A percentile compares a stretch with the other conserved stretches of the same genome.
phyloP scores from a whole-genome alignment of 768 basidiomycete genomes.

The Boletus reticulatus region DNA sequence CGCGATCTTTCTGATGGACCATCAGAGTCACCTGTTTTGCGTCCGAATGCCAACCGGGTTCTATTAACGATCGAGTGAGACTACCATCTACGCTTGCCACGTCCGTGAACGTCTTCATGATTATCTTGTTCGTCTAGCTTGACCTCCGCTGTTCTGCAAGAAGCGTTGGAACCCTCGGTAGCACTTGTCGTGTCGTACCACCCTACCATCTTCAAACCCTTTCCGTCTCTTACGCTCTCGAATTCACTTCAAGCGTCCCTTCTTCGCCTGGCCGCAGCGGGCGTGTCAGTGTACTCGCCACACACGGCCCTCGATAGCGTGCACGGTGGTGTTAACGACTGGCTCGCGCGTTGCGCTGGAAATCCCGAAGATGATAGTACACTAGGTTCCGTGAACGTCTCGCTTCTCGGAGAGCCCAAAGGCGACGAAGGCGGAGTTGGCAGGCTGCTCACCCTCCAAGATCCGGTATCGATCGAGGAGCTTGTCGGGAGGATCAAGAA shows the following conservation, averaged over 20 bases:
- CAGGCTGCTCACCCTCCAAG: slow-evolving; percentile 59
- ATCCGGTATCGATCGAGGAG: slow-evolving; percentile 56
- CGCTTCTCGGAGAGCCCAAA: slow-evolving; percentile 40
- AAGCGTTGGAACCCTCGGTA: slow-evolving; percentile 60
- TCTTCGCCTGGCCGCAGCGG: slow-evolving; percentile 74
- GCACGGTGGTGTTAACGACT: slow-evolving; percentile 86
- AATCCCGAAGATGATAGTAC: slow-evolving; percentile 31
- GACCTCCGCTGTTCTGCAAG: slow-evolving; percentile 66
- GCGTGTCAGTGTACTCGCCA: slow-evolving; percentile 84
- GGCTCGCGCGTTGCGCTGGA: slow-evolving; percentile 63
- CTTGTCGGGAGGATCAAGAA: slow-evolving; percentile 69
- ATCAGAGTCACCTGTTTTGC: slow-evolving; percentile 54
- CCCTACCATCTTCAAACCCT: slow-evolving; percentile 75
- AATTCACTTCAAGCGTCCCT: slow-evolving; percentile 80
- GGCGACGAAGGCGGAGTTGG: slow-evolving; percentile 61
- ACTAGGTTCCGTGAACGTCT: slow-evolving; percentile 22
- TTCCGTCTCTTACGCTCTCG: slow-evolving; percentile 72
- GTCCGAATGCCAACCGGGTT: slow-evolving; percentile 45
- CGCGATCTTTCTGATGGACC: slow-evolving; percentile 3
- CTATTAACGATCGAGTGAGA: slow-evolving; percentile 72
- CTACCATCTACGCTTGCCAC: background rate
- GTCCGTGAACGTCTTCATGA: slow-evolving; percentile 14
- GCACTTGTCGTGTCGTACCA: slow-evolving; percentile 81
- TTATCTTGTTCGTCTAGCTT: slow-evolving; percentile 46
- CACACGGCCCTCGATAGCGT: slow-evolving; percentile 89